Conservation (phyloP, 2,329 filamentous ascomycete species). For the Ophiocordyceps camponoti-rufipedis region DNA sequence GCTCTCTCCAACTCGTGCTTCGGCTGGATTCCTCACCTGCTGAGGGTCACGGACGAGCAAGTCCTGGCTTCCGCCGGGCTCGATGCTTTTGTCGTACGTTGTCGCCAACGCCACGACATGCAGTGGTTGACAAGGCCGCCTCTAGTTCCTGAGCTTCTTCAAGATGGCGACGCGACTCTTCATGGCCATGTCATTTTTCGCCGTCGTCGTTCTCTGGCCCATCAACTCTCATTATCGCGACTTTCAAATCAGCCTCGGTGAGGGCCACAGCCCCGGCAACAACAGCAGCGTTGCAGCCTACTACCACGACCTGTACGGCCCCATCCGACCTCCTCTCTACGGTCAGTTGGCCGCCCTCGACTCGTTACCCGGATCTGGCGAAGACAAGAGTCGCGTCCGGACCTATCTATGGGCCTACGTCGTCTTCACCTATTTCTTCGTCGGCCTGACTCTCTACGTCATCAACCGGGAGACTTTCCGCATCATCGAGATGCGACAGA, state of each 20-base stretch:
- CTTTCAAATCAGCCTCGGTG: constrained; percentile 1
- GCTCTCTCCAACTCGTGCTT: constrained; percentile 69
- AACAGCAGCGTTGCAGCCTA: neutral
- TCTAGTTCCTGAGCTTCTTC: constrained; percentile 74
- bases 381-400: constrained; percentile 15
- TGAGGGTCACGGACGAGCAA: constrained; percentile 73
- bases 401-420: constrained; percentile 80
- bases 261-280: neutral
- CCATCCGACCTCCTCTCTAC: neutral
- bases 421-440: constrained; percentile 89
- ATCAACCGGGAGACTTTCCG: constrained; percentile 68
- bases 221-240: constrained; percentile 52
- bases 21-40: constrained; percentile 82
- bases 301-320: constrained; percentile 1
- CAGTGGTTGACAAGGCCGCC: constrained; percentile 4
- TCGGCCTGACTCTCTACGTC: constrained; percentile 60
- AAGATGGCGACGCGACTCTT: constrained; percentile 86
- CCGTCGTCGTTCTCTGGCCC: constrained; percentile 62
- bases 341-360: constrained; percentile 2
- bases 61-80: constrained; percentile 78
- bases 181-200: constrained; percentile 61
- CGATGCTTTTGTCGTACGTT: constrained; percentile 73
- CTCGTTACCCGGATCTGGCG: constrained; percentile 12
- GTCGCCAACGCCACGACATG: neutral
- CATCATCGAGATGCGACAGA: constrained; percentile 72